Evolutionary conservation across 495 filamentous ascomycete genomes (phyloP).

Genomic region (Penicillium riverlandense): DNA sequence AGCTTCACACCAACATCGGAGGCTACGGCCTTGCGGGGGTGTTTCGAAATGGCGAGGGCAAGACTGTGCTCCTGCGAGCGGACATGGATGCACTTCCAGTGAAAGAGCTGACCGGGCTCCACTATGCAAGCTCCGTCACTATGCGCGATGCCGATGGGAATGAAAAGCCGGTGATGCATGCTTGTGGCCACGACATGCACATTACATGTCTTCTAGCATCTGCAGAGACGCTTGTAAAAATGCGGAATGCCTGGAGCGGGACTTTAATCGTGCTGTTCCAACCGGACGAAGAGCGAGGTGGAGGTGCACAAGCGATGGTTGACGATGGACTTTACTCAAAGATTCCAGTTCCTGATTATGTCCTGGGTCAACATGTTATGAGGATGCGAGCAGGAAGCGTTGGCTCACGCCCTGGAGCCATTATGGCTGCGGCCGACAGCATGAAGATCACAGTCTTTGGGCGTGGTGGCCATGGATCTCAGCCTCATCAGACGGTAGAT

Average conservation of each 20-base stretch:
- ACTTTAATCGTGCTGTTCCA: conserved; percentile 50
- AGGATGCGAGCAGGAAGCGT: conserved; percentile 36
- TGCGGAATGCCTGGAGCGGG: conserved; percentile 34
- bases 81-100: conserved; percentile 50
- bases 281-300: conserved; percentile 45
- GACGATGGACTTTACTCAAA: conserved; percentile 43
- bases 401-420: conserved; percentile 29
- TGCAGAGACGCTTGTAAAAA: conserved; percentile 29
- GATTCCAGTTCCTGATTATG: conserved; percentile 42
- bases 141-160: conserved; percentile 35
- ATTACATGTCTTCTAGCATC: conserved; percentile 47
- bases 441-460: conserved; percentile 45
- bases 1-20: conserved; percentile 39
- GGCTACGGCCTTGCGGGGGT: conserved; percentile 41
- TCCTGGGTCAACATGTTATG: conserved; percentile 48
- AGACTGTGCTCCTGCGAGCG: conserved; percentile 44
- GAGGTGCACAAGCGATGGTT: conserved; percentile 48
- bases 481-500: conserved; percentile 45
- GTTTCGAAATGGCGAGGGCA: conserved; percentile 39
- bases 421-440: conserved; percentile 44
- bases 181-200: conserved; percentile 53
- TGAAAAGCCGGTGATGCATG: conserved; percentile 48
- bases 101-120: conserved; percentile 40
- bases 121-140: conserved; percentile 38
- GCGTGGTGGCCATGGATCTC: conserved; percentile 44